A percentile compares a stretch with the other conserved stretches of the same genome.
Conservation (phyloP, 805 yeast genomes). For the Lipomyces sp. region DNA sequence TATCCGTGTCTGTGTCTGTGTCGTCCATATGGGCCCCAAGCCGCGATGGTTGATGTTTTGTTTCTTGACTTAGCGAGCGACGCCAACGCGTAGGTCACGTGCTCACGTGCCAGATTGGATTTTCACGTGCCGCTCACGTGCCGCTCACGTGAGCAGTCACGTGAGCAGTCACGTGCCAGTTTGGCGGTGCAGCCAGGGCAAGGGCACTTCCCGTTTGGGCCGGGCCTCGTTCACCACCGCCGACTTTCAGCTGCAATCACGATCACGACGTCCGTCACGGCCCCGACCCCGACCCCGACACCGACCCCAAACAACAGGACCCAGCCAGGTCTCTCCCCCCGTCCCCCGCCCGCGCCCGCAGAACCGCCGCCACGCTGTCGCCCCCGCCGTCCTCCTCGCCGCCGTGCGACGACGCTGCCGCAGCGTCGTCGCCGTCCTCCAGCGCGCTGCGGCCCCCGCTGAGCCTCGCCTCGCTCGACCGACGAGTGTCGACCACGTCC, state of each 20-base stretch:
- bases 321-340: neutral
- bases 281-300: too few species aligned
- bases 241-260: neutral
- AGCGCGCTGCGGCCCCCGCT: neutral
- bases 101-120: too few species aligned
- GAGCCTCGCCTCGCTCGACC: neutral
- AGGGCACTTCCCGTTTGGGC: neutral
- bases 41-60: too few species aligned
- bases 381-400: neutral
- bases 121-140: neutral
- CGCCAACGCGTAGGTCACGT: too few species aligned
- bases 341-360: neutral
- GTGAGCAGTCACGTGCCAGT: too few species aligned
- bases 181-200: neutral
- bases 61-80: too few species aligned
- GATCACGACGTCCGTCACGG: too few species aligned
- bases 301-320: too few species aligned
- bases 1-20: conserved; percentile 9
- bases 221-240: neutral
- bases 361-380: conserved; percentile 7
- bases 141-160: too few species aligned
- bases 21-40: too few species aligned
- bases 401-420: neutral
- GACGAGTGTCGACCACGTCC: neutral
- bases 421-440: neutral